Percentiles rank a stretch among this genome's conserved stretches.
Conservation (phyloP, 495 filamentous ascomycete genomes). For the Tuber umbilicatum region DNA sequence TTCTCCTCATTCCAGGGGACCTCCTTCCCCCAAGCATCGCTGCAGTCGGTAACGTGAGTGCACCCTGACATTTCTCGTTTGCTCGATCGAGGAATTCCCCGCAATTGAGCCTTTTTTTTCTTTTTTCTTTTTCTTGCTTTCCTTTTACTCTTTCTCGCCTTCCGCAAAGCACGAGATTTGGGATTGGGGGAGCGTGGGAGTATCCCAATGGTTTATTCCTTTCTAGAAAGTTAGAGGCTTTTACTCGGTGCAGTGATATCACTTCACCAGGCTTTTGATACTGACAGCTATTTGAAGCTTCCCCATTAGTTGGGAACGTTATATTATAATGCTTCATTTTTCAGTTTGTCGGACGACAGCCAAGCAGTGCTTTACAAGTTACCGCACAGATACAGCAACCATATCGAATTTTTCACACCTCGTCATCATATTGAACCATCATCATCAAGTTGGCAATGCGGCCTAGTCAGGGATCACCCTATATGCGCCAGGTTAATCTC, state of each 20-base stretch:
- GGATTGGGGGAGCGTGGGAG: background rate
- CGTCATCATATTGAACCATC: background rate
- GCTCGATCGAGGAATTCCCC: background rate
- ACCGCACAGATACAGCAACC: background rate
- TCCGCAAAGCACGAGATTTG: background rate
- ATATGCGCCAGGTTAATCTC: background rate
- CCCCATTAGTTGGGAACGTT: background rate
- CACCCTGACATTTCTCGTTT: background rate
- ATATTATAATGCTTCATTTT: background rate
- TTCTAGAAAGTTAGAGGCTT: background rate
- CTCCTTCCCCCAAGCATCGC: background rate
- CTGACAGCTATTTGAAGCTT: background rate
- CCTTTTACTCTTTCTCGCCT: background rate
- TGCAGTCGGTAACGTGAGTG: background rate
- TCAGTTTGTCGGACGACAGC: background rate
- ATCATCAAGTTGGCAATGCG: background rate
- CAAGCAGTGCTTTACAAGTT: slow-evolving; percentile 3
- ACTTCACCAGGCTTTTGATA: background rate
- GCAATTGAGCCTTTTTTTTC: background rate
- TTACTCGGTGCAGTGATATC: slow-evolving; percentile 4
- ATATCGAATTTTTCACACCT: background rate
- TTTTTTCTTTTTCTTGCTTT: background rate
- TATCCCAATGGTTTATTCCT: slow-evolving; percentile 1
- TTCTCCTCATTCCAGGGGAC: background rate
- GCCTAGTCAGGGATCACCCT: background rate